These are phyloP conservation scores for Podaxis sp. DNA, from an alignment of 768 basidiomycete species.

Conservation along the genomic window DNA sequence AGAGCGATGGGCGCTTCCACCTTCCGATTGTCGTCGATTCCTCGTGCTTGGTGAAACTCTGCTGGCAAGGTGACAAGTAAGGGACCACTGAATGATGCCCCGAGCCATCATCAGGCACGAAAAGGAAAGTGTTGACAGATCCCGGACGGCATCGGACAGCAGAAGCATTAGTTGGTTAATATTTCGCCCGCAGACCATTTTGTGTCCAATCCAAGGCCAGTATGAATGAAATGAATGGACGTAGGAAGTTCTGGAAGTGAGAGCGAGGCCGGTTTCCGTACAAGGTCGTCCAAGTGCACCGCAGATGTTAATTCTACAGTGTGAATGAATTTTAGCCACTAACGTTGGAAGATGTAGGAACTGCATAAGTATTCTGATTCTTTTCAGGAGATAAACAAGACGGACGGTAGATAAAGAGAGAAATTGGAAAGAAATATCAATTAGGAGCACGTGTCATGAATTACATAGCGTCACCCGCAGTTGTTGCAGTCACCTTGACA, in stretches of 20 bases:
- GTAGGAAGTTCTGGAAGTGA: background rate
- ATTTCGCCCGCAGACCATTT: background rate
- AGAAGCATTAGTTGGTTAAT: too few species aligned
- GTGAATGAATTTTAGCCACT: too few species aligned
- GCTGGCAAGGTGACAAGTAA: background rate
- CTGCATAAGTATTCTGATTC: too few species aligned
- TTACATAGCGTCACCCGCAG: background rate
- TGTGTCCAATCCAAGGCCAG: background rate
- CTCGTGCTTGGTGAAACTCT: background rate
- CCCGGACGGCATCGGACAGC: too few species aligned
- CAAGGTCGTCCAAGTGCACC: background rate
- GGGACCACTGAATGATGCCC: background rate
- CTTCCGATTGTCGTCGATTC: background rate
- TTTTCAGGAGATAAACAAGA: too few species aligned
- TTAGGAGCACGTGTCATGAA: background rate
- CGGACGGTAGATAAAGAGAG: too few species aligned
- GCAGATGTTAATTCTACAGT: background rate
- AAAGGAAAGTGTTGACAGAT: too few species aligned
- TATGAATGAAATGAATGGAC: background rate
- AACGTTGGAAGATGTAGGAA: too few species aligned
- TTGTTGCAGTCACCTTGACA: too few species aligned
- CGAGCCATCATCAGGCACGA: too few species aligned
- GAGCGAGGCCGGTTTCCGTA: background rate
- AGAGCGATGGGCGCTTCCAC: background rate
- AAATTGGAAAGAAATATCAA: too few species aligned